Evolutionary conservation across 192 early-diverging fungal species (phyloP).

Genomic region (Entomortierella chlamydospora): DNA sequence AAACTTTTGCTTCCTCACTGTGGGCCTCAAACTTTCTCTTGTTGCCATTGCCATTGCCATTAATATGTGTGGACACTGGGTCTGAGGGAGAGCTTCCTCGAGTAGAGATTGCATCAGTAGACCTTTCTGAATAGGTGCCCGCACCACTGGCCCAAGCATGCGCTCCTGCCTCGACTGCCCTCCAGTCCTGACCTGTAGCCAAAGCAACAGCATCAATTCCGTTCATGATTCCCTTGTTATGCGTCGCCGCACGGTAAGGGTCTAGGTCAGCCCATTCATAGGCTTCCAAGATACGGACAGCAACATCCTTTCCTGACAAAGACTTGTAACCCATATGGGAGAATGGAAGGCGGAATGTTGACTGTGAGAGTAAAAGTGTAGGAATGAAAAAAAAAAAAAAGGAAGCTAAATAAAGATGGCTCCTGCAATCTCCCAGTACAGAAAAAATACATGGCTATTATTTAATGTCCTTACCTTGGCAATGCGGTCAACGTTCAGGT

Average conservation of each 20-base stretch:
- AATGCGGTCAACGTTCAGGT: constrained; percentile 72
- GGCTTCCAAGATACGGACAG: constrained; percentile 74
- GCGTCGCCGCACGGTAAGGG: constrained; percentile 77
- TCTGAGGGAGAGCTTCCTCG: background rate
- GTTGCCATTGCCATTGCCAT: background rate
- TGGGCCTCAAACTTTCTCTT: constrained; percentile 34
- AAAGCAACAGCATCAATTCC: constrained; percentile 83
- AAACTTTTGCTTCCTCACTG: background rate
- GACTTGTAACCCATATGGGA: constrained; percentile 73
- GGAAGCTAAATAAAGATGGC: background rate
- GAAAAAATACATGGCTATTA: background rate
- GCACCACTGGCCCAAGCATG: constrained; percentile 74
- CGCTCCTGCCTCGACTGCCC: constrained; percentile 77
- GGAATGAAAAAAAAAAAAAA: too few species aligned
- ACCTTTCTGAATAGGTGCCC: constrained; percentile 36
- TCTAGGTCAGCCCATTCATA: constrained; percentile 77
- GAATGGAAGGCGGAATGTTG: constrained; percentile 72
- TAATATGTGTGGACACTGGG: too few species aligned
- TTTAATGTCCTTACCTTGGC: constrained; percentile 64
- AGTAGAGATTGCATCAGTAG: background rate
- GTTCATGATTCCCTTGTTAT: constrained; percentile 89
- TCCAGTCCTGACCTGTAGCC: constrained; percentile 84
- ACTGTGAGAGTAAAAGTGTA: constrained; percentile 14
- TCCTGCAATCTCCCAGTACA: background rate
- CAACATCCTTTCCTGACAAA: constrained; percentile 69